Evolutionary conservation across 495 filamentous ascomycete species (phyloP).

Genomic region (Hyaloscypha hepaticicola): DNA sequence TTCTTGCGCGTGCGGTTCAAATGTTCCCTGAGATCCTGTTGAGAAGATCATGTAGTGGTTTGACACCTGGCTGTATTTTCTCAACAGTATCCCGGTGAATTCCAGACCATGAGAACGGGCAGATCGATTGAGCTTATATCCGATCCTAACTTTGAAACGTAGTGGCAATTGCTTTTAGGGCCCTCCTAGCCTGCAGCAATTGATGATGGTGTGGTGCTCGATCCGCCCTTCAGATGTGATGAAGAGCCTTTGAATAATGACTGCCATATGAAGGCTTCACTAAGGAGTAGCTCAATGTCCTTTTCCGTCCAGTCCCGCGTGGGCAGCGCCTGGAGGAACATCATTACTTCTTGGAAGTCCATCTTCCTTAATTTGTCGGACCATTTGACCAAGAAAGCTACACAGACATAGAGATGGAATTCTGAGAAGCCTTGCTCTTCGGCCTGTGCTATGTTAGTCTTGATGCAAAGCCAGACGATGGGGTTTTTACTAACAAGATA

Average conservation of each 20-base stretch:
- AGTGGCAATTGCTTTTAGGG: too few species aligned
- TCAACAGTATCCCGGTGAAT: too few species aligned
- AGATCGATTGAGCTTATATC: too few species aligned
- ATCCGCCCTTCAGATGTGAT: constrained; percentile 65
- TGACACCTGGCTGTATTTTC: too few species aligned
- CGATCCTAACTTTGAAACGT: too few species aligned
- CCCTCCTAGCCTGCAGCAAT: not conserved
- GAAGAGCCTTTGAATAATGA: constrained; percentile 85
- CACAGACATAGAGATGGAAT: constrained; percentile 97
- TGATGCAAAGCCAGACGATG: constrained; percentile 11
- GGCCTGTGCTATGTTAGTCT: constrained; percentile 53
- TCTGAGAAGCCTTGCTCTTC: constrained; percentile 98
- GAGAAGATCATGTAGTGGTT: too few species aligned
- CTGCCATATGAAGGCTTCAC: constrained; percentile 96
- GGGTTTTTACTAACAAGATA: constrained; percentile 68
- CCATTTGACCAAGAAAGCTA: constrained; percentile 99
- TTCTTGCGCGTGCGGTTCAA: too few species aligned
- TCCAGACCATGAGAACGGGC: too few species aligned
- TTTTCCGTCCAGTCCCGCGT: constrained; percentile 97
- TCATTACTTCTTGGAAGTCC: constrained; percentile 99
- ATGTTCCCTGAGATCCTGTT: too few species aligned
- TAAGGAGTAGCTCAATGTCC: constrained; percentile 92
- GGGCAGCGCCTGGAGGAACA: constrained; percentile 94
- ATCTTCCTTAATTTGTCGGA: constrained; percentile 91
- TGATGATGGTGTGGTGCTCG: constrained; percentile 29